Base-by-base conservation (phyloP, 2,329 filamentous ascomycete species). In the Alternaria solani region DNA sequence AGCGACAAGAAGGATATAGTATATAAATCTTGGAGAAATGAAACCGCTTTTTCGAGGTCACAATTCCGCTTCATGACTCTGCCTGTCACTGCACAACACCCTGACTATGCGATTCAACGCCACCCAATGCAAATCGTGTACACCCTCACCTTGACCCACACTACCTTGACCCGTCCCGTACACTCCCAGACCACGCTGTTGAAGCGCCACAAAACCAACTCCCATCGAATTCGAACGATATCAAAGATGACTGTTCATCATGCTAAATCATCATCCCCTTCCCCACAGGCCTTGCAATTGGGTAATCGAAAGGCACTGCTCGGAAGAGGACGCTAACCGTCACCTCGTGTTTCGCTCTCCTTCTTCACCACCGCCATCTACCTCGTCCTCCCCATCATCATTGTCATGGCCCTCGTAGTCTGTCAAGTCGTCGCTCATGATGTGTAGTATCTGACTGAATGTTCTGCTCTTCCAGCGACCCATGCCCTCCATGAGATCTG, bases 341-440 rank as follows among this genome's bases (percentile, higher is more conserved):
- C 71, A 76, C 56, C 52, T 47, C 1, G 51, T 32, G 38, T 44
- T 47, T 14, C 14, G 25, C 4, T 25, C 25, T 14, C 34, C 34
- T 11, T 51, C 44, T n/a, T 58, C 49, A 4, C 42, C 25, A 0
- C 26, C 49, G 4, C 23, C 54, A 9, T 54, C 52, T 1, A 26
- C 51, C 8, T 36, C 61, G 0, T 55, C 57, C 2, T 61, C 58
- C 25, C 55, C 63, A 54, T 65, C 65, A 18, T 59, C 57, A 12
- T 38, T 57, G 20, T 62, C 59, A 7, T 41, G 51, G 1, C 54
- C 55, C 14, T 75, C 73, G 39, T 69, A 64, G 55, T 82, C 80
- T 25, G 80, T 79, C 42, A 82, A 64, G 59, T 80, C 79, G 74
- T 86, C 84, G 66, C 83, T 85, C 84, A 86, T 85, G 28, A 85